Evolutionary conservation across 2,329 filamentous ascomycete species (phyloP).

Genomic region (Trichoderma citrinoviride): DNA sequence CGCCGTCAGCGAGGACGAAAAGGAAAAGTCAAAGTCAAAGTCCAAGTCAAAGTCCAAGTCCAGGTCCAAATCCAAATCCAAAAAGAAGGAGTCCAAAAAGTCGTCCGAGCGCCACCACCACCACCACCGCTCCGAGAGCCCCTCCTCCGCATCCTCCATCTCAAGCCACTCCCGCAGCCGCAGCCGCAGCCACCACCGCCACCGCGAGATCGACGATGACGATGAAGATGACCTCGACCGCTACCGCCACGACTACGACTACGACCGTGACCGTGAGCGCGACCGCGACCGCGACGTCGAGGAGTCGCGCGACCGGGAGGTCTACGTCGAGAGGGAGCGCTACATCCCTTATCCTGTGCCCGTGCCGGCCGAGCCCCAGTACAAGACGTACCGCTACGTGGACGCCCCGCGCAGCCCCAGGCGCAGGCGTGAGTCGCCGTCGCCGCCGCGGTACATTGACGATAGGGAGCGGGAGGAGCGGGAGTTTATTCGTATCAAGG

Average conservation of each 20-base stretch:
- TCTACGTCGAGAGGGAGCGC: slow-evolving; percentile 53
- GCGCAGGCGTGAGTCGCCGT: slow-evolving; percentile 29
- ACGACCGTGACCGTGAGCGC: slow-evolving; percentile 1
- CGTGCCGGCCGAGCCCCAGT: slow-evolving; percentile 41
- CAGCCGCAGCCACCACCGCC: slow-evolving; percentile 23
- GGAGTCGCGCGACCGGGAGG: slow-evolving; percentile 38
- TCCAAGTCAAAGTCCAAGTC: background rate
- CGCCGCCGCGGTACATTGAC: slow-evolving; percentile 33
- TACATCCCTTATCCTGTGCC: slow-evolving; percentile 44
- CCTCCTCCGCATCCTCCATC: slow-evolving; percentile 4
- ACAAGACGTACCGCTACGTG: slow-evolving; percentile 53
- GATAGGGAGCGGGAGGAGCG: slow-evolving; percentile 26
- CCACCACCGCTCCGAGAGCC: slow-evolving; percentile 29
- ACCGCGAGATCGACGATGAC: background rate
- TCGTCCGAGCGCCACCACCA: background rate
- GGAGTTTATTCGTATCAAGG: slow-evolving; percentile 25
- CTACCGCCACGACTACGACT: background rate
- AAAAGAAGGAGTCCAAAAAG: background rate
- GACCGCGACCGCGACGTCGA: slow-evolving; percentile 2
- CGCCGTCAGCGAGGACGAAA: slow-evolving; percentile 34
- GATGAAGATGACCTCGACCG: background rate
- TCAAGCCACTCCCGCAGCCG: slow-evolving; percentile 31
- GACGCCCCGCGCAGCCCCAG: slow-evolving; percentile 42
- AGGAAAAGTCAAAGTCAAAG: background rate
- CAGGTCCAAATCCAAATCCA: too few species aligned